phyloP scores from a whole-genome alignment of 176 grass and related monocot genomes.

The Secale cereale region DNA sequence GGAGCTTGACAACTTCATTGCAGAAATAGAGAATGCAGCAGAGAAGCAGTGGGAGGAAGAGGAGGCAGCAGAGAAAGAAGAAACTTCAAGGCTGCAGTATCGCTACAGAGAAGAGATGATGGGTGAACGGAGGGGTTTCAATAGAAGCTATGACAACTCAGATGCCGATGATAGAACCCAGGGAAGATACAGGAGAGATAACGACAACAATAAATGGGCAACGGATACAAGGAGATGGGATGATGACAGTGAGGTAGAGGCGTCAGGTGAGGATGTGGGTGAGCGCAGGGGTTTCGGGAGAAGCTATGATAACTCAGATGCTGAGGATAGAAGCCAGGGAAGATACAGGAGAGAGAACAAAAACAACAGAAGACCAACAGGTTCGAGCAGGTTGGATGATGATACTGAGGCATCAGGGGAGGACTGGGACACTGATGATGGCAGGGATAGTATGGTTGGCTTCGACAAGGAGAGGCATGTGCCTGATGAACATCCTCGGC shows the following conservation, averaged over 20 bases:
- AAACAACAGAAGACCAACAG: slow-evolving; percentile 19
- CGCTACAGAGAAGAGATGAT: slow-evolving; percentile 57
- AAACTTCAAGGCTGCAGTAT: slow-evolving; percentile 62
- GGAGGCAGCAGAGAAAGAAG: slow-evolving; percentile 76
- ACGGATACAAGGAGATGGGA: slow-evolving; percentile 44
- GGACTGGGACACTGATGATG: slow-evolving; percentile 52
- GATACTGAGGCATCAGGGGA: slow-evolving; percentile 52
- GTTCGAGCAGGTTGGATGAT: slow-evolving; percentile 41
- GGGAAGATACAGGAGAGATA: slow-evolving; percentile 35
- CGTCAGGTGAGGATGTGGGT: slow-evolving; percentile 43
- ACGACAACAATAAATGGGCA: slow-evolving; percentile 24
- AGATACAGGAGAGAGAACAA: slow-evolving; percentile 30
- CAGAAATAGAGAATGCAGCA: slow-evolving; percentile 86
- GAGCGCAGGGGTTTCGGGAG: slow-evolving; percentile 18
- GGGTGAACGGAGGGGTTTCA: slow-evolving; percentile 44
- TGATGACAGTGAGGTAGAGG: slow-evolving; percentile 38
- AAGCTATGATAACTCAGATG: slow-evolving; percentile 27
- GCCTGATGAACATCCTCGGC: slow-evolving; percentile 40
- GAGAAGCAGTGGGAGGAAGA: slow-evolving; percentile 94
- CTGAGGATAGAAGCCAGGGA: slow-evolving; percentile 37
- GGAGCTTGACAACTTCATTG: slow-evolving; percentile 90
- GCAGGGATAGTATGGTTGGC: slow-evolving; percentile 14
- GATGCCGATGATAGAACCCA: slow-evolving; percentile 36
- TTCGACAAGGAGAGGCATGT: slow-evolving; percentile 21
- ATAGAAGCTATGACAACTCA: slow-evolving; percentile 40